Conservation (phyloP, 2,329 filamentous ascomycete genomes). For the Nigrospora osmanthi region DNA sequence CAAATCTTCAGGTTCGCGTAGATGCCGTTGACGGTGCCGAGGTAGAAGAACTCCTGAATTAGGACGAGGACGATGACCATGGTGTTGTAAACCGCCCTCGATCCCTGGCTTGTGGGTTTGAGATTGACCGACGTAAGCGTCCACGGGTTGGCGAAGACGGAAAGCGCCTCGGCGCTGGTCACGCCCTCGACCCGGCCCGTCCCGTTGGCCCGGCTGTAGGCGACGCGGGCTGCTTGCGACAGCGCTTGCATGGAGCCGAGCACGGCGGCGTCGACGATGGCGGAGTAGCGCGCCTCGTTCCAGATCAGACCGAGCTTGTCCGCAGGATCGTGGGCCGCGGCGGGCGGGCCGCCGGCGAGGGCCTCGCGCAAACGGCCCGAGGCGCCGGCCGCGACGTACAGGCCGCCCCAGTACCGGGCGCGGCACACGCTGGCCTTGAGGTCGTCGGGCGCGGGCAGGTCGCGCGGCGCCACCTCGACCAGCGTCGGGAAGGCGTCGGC, state of each 20-base stretch:
- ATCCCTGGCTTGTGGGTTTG: conserved; percentile 30
- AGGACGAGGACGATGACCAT: conserved; percentile 34
- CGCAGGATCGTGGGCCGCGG: conserved; percentile 23
- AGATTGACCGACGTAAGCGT: conserved; percentile 24
- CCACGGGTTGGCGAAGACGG: conserved; percentile 29
- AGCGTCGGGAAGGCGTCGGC: conserved; percentile 21
- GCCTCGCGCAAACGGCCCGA: conserved; percentile 26
- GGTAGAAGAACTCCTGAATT: conserved; percentile 39
- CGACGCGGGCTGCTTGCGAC: conserved; percentile 20
- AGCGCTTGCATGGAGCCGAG: conserved; percentile 21
- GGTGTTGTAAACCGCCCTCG: conserved; percentile 34
- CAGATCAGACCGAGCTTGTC: conserved; percentile 31
- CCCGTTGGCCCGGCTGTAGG: conserved; percentile 24
- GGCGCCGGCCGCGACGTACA: conserved; percentile 22
- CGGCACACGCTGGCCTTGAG: conserved; percentile 21
- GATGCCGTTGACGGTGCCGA: conserved; percentile 35
- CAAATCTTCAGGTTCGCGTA: conserved; percentile 27
- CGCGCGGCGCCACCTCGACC: conserved; percentile 8
- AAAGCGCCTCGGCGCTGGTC: conserved; percentile 19
- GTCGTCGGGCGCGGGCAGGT: conserved; percentile 11
- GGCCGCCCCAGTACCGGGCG: conserved; percentile 25
- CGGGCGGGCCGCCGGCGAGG: conserved; percentile 19
- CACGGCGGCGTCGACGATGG: conserved; percentile 25
- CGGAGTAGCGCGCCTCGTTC: conserved; percentile 35
- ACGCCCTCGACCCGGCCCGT: conserved; percentile 15